Evolutionary conservation across 2,329 filamentous ascomycete genomes (phyloP).

Genomic region (Trichoderma lentiforme): DNA sequence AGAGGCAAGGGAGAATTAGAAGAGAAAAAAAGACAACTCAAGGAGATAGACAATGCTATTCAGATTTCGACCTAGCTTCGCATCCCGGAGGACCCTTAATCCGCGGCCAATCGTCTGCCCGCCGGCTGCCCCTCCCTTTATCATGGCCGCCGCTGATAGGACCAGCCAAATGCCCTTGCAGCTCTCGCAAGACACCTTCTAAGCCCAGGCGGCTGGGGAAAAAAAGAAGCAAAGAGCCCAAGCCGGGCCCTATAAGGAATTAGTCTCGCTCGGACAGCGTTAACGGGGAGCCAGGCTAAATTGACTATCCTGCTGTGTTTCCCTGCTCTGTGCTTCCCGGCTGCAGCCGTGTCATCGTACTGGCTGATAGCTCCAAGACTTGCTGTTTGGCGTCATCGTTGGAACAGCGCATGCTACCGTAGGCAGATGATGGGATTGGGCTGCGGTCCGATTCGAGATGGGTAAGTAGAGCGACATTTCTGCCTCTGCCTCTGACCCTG

Average conservation of each 20-base stretch:
- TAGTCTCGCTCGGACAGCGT: conserved; percentile 8
- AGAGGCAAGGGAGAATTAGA: neutral
- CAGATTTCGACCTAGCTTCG: conserved; percentile 3
- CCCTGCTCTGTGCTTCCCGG: conserved; percentile 13
- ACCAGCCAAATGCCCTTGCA: conserved; percentile 14
- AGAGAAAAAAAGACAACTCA: neutral
- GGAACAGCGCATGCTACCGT: conserved; percentile 21
- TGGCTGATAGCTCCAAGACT: conserved; percentile 11
- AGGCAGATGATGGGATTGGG: conserved; percentile 24
- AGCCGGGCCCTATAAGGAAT: conserved; percentile 16
- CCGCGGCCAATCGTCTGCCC: conserved; percentile 11
- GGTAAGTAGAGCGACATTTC: conserved; percentile 22
- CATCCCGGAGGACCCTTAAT: conserved; percentile 16
- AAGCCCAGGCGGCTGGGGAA: conserved; percentile 15
- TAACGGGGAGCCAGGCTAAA: conserved; percentile 11
- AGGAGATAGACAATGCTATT: neutral
- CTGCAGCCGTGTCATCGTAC: conserved; percentile 15
- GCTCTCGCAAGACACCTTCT: conserved; percentile 9
- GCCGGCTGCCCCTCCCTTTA: conserved; percentile 16
- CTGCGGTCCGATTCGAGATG: conserved; percentile 27
- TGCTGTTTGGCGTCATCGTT: neutral
- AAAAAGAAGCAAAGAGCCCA: neutral
- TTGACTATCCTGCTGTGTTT: conserved; percentile 14
- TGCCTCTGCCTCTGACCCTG: neutral
- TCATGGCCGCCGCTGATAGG: conserved; percentile 13